phyloP scores from a whole-genome alignment of 2,329 filamentous ascomycete species.

The Penicillium sp. region DNA sequence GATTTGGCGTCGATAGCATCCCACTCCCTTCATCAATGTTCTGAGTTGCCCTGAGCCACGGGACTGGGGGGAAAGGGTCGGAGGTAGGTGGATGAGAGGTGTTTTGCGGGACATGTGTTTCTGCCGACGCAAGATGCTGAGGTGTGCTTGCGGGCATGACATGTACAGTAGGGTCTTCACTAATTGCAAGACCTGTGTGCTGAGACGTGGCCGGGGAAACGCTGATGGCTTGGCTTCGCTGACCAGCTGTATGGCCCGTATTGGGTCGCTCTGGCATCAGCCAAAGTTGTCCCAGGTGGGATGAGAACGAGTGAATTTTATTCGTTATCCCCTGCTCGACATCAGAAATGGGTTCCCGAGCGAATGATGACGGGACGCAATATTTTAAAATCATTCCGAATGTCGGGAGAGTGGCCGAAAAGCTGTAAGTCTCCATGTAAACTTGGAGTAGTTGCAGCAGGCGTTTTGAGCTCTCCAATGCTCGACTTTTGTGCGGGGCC shows the following conservation, averaged over 20 bases:
- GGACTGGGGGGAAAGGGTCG: conserved; percentile 29
- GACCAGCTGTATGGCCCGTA: background rate
- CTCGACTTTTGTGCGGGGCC: conserved; percentile 31
- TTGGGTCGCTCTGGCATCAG: conserved; percentile 15
- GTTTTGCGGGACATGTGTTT: conserved; percentile 5
- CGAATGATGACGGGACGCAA: conserved; percentile 28
- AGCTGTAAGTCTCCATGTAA: conserved; percentile 47
- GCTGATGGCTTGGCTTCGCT: conserved; percentile 4
- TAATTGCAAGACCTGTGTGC: conserved; percentile 6
- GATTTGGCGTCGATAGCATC: conserved; percentile 32
- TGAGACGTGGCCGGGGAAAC: conserved; percentile 12
- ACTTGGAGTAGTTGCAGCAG: conserved; percentile 40
- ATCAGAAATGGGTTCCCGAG: conserved; percentile 21
- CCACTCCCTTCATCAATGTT: conserved; percentile 30
- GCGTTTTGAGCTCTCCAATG: conserved; percentile 40
- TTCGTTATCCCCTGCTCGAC: conserved; percentile 31
- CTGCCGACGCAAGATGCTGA: conserved; percentile 9
- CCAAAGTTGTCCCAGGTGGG: conserved; percentile 37
- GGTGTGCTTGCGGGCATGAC: conserved; percentile 11
- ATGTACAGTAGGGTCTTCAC: conserved; percentile 8
- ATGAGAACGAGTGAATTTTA: conserved; percentile 32
- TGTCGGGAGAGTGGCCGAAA: conserved; percentile 45
- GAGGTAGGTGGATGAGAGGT: conserved; percentile 13
- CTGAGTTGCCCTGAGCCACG: conserved; percentile 33
- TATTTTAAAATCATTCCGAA: conserved; percentile 46